Evolutionary conservation across 2,329 filamentous ascomycete species (phyloP).

Genomic region (Colletotrichum tofieldiae): DNA sequence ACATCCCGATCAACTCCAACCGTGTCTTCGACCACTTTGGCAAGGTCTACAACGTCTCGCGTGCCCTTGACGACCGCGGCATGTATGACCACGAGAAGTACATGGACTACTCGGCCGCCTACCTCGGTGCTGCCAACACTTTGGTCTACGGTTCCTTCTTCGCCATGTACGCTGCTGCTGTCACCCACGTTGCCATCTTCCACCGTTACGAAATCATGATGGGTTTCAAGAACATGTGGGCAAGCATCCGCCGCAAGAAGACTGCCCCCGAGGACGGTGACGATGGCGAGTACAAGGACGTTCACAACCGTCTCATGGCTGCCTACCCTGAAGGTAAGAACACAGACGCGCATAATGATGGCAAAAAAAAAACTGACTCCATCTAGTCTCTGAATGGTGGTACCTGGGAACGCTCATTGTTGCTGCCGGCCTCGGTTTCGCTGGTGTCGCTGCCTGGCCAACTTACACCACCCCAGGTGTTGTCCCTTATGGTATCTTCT

Average conservation of each 20-base stretch:
- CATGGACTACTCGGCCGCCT: constrained; percentile 47
- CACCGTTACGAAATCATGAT: constrained; percentile 50
- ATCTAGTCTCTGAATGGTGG: constrained; percentile 60
- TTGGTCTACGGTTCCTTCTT: constrained; percentile 53
- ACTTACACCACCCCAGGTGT: constrained; percentile 59
- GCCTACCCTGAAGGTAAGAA: constrained; percentile 49
- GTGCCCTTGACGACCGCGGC: constrained; percentile 52
- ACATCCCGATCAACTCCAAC: constrained; percentile 60
- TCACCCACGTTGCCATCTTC: constrained; percentile 51
- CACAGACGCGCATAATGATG: no score
- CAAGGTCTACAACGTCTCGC: constrained; percentile 55
- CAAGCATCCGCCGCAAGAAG: constrained; percentile 47
- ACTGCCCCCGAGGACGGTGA: constrained; percentile 43
- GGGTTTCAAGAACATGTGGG: constrained; percentile 49
- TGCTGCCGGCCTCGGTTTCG: constrained; percentile 55
- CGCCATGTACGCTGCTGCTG: constrained; percentile 49
- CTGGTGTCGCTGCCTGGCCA: constrained; percentile 57
- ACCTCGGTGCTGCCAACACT: constrained; percentile 47
- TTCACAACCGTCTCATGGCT: constrained; percentile 53
- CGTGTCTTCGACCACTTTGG: constrained; percentile 57
- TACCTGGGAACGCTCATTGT: constrained; percentile 53
- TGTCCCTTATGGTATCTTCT: constrained; percentile 58
- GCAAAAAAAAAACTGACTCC: neutral
- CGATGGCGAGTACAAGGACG: constrained; percentile 56
- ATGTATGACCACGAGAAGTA: constrained; percentile 58